Evolutionary conservation across 208 protist species (phyloP).

Genomic region (Leishmania braziliensis): DNA sequence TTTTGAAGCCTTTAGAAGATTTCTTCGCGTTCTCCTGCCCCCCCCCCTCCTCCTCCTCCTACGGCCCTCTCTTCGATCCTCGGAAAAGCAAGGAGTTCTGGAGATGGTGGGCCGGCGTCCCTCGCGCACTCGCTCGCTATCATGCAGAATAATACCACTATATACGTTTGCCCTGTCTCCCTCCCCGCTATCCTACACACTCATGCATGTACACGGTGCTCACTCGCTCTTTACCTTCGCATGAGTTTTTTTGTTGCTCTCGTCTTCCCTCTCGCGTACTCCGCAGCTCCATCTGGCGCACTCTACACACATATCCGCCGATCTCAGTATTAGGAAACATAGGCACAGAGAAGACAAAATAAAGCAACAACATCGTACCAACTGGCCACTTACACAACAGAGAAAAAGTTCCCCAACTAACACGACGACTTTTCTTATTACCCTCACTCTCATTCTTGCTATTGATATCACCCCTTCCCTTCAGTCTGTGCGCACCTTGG

Average conservation of each 20-base stretch:
- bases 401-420: not conserved
- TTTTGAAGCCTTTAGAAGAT: not conserved
- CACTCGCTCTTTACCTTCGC: not conserved
- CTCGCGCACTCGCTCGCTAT: not conserved
- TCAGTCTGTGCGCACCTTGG: not conserved
- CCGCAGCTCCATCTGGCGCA: not conserved
- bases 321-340: not conserved
- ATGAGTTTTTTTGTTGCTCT: not conserved
- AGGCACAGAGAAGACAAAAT: not conserved
- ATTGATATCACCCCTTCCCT: not conserved
- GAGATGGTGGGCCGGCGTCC: not conserved
- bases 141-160: not conserved
- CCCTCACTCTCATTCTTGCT: not conserved
- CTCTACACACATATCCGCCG: not conserved
- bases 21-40: not conserved
- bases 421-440: not conserved
- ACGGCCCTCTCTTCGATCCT: not conserved
- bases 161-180: not conserved
- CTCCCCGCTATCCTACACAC: not conserved
- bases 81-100: not conserved
- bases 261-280: not conserved
- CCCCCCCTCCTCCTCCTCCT: not conserved
- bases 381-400: not conserved
- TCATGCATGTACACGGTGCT: not conserved
- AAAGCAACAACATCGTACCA: not conserved